Conservation (phyloP, 129 eudicot species). For the Logfia minima region DNA sequence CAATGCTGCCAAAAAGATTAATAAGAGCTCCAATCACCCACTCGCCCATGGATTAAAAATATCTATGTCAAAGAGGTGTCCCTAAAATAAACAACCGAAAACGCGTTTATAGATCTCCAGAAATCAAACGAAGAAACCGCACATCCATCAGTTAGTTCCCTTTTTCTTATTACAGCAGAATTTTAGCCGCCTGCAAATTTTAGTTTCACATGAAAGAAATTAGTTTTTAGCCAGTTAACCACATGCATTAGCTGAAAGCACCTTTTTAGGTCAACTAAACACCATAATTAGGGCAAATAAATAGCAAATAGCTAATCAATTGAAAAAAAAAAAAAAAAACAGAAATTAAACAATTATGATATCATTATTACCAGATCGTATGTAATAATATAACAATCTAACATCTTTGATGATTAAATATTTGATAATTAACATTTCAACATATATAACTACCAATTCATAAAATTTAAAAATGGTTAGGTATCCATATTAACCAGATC, state of each 20-base stretch:
- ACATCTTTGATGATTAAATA: neutral
- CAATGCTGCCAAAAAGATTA: conserved; percentile 91
- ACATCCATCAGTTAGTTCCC: conserved; percentile 32
- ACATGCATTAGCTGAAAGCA: conserved; percentile 24
- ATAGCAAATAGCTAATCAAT: neutral
- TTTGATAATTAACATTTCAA: neutral
- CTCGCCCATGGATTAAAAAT: conserved; percentile 71
- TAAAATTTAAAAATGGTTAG: neutral
- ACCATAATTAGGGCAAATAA: neutral
- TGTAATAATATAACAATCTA: neutral
- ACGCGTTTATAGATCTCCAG: conserved; percentile 8
- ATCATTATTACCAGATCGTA: conserved; percentile 26
- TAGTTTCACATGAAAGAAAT: conserved; percentile 10
- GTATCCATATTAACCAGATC: conserved; percentile 21
- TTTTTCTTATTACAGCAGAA: neutral
- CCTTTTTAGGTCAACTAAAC: conserved; percentile 26
- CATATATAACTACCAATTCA: conserved; percentile 1
- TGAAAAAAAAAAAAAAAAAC: neutral
- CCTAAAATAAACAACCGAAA: conserved; percentile 12
- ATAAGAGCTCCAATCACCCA: conserved; percentile 98
- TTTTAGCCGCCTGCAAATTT: conserved; percentile 23
- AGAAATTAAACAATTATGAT: neutral
- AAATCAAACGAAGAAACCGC: conserved; percentile 29
- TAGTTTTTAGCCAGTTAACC: neutral
- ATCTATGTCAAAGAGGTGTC: conserved; percentile 21